Conservation (phyloP, 495 filamentous ascomycete genomes). For the Cercophora samala region DNA sequence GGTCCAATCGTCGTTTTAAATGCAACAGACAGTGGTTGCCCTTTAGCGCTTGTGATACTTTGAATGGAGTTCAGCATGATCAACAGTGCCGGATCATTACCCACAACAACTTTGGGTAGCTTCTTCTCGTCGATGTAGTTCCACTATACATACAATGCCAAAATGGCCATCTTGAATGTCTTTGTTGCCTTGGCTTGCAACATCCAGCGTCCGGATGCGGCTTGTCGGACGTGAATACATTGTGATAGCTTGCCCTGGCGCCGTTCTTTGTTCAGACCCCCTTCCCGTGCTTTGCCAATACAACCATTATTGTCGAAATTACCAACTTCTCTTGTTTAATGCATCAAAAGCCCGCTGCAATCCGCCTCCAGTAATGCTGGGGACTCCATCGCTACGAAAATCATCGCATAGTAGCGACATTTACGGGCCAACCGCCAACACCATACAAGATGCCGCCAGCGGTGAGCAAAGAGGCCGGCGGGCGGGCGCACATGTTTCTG, state of each 20-base stretch:
- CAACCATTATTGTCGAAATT: background rate
- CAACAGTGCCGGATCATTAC: too few species aligned
- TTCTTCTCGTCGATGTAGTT: background rate
- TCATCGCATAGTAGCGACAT: background rate
- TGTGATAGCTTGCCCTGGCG: background rate
- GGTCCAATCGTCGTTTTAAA: too few species aligned
- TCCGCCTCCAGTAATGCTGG: background rate
- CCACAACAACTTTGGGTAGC: background rate
- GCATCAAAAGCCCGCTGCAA: background rate
- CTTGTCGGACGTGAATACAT: background rate
- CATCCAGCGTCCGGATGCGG: background rate
- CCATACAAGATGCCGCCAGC: too few species aligned
- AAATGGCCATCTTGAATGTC: background rate
- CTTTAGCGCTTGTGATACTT: too few species aligned
- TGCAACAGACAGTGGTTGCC: too few species aligned
- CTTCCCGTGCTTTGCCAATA: background rate
- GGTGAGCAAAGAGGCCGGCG: background rate
- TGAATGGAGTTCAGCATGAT: too few species aligned
- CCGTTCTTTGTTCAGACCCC: background rate
- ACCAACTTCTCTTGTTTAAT: background rate
- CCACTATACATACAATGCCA: background rate
- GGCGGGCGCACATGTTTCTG: too few species aligned
- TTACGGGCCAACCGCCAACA: too few species aligned
- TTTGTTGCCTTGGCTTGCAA: background rate
- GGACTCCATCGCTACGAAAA: background rate